These are phyloP conservation scores for Lepraria neglecta DNA, from an alignment of 495 filamentous ascomycete species.

Conservation along the genomic window DNA sequence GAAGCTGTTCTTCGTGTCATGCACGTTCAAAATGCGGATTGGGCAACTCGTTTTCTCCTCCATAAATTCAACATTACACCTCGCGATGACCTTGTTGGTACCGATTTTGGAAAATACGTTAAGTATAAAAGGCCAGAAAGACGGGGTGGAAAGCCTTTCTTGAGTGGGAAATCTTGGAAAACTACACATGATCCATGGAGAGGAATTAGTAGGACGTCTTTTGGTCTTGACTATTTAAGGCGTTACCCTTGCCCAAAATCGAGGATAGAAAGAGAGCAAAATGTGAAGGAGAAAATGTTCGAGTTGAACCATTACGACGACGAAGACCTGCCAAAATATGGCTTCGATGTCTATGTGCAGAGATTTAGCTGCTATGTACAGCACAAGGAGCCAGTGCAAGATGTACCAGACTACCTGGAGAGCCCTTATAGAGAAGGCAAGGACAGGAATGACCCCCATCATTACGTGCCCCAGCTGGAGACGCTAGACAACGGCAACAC, in stretches of 20 bases:
- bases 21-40: slow-evolving; percentile 50
- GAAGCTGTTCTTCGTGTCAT: slow-evolving; percentile 44
- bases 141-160: slow-evolving; percentile 44
- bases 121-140: slow-evolving; percentile 40
- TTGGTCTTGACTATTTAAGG: slow-evolving; percentile 50
- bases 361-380: slow-evolving; percentile 40
- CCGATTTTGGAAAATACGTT: slow-evolving; percentile 46
- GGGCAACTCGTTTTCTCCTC: slow-evolving; percentile 45
- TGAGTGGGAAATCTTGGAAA: slow-evolving; percentile 45
- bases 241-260: slow-evolving; percentile 29
- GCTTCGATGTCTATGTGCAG: slow-evolving; percentile 42
- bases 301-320: slow-evolving; percentile 46
- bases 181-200: slow-evolving; percentile 49
- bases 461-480: slow-evolving; percentile 29
- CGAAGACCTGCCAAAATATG: slow-evolving; percentile 37
- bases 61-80: slow-evolving; percentile 50
- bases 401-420: slow-evolving; percentile 32
- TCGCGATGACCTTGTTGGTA: slow-evolving; percentile 40
- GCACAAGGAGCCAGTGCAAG: slow-evolving; percentile 30
- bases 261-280: slow-evolving; percentile 14
- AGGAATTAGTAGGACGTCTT: slow-evolving; percentile 42
- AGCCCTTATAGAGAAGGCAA: slow-evolving; percentile 28
- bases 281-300: slow-evolving; percentile 36
- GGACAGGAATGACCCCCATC: slow-evolving; percentile 16
- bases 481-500: slow-evolving; percentile 46